Conservation (phyloP, 2,329 filamentous ascomycete species). For the Passalora sequoiae region DNA sequence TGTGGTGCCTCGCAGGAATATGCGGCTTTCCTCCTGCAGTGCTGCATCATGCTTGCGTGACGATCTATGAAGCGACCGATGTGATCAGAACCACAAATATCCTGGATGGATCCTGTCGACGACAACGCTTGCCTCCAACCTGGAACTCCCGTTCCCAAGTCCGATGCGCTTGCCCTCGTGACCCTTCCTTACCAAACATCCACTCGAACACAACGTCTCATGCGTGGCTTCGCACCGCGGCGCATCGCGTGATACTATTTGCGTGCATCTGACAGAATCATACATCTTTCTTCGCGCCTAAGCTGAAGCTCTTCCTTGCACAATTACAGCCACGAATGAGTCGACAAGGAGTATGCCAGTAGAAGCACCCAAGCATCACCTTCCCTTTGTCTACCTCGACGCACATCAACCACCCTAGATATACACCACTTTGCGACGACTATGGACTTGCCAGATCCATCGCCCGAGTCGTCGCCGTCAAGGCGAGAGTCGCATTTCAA, state of each 20-base stretch:
- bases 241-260: conserved; percentile 1
- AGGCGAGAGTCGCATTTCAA: conserved; percentile 11
- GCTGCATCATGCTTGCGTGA: not conserved
- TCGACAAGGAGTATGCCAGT: conserved; percentile 5
- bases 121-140: too few species aligned
- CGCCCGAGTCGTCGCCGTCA: conserved; percentile 11
- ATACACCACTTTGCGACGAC: not conserved
- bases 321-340: not conserved
- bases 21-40: conserved; percentile 1
- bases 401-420: conserved; percentile 6
- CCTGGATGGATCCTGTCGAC: too few species aligned
- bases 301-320: not conserved
- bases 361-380: not conserved
- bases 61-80: too few species aligned
- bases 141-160: too few species aligned
- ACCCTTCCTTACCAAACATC: not conserved
- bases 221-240: too few species aligned
- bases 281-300: not conserved
- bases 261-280: conserved; percentile 3
- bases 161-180: not conserved
- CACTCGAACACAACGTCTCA: too few species aligned
- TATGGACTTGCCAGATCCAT: conserved; percentile 14
- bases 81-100: too few species aligned
- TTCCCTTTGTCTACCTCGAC: conserved; percentile 7
- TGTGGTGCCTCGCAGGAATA: not conserved